These are phyloP conservation scores for Ceratocystis alfenasii DNA, from an alignment of 2,329 filamentous ascomycete genomes.

Conservation along the genomic window DNA sequence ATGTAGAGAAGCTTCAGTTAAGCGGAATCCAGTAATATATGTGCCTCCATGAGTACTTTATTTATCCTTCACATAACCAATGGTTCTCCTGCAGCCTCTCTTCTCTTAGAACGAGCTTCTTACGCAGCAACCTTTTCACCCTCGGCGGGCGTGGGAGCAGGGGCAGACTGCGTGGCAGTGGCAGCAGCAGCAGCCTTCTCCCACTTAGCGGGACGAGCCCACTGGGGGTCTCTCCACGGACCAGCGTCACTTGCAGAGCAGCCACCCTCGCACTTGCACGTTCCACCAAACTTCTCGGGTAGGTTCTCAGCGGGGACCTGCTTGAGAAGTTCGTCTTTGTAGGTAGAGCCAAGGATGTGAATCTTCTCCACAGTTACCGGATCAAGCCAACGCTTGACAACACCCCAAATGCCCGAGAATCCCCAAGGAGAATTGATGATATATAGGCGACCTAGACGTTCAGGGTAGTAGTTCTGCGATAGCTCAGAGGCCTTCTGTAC, in stretches of 20 bases:
- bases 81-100: constrained; percentile 8
- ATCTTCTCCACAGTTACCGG: constrained; percentile 96
- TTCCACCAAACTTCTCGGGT: constrained; percentile 73
- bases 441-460: constrained; percentile 90
- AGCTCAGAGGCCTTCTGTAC: constrained; percentile 73
- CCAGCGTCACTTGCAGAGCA: constrained; percentile 81
- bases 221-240: constrained; percentile 70
- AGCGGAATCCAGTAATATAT: background rate
- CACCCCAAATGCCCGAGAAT: constrained; percentile 71
- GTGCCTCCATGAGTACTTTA: constrained; percentile 22
- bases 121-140: constrained; percentile 31
- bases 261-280: constrained; percentile 68
- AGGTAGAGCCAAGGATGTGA: constrained; percentile 68
- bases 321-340: constrained; percentile 69
- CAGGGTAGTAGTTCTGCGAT: constrained; percentile 98
- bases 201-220: constrained; percentile 54
- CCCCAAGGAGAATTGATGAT: constrained; percentile 97
- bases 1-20: background rate
- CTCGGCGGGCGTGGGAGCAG: constrained; percentile 29
- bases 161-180: constrained; percentile 27
- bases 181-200: constrained; percentile 29
- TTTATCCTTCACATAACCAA: constrained; percentile 22
- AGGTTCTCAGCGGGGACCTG: constrained; percentile 87
- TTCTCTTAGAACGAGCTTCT: constrained; percentile 25
- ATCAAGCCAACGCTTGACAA: constrained; percentile 90